Conservation (phyloP, 208 protist genomes). For the Acanthamoeba healyi region DNA sequence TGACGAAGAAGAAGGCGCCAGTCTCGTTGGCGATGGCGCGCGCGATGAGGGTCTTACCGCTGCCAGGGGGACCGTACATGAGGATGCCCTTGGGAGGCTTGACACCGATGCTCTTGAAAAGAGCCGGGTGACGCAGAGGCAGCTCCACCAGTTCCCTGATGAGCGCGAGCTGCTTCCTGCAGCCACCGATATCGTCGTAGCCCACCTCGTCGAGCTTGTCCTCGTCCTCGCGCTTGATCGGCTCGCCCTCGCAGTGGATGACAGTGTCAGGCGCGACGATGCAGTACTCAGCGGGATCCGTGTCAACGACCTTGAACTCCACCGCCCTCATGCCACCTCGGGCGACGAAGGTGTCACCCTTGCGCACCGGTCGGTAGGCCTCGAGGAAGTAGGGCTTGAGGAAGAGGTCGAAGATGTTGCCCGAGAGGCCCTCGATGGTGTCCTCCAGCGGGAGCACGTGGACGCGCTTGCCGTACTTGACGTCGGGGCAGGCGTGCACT, state of each 20-base stretch:
- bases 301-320: slow-evolving; percentile 99
- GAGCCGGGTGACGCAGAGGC: slow-evolving; percentile 98
- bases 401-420: slow-evolving; percentile 99
- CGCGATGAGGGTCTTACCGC: slow-evolving; percentile 99
- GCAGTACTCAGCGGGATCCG: slow-evolving; percentile 98
- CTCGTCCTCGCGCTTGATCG: slow-evolving; percentile 99
- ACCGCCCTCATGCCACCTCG: slow-evolving; percentile 98
- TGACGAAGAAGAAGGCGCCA: slow-evolving; percentile 99
- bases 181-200: slow-evolving; percentile 99
- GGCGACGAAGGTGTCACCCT: slow-evolving; percentile 98
- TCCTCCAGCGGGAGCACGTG: slow-evolving; percentile 99
- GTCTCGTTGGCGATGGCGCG: slow-evolving; percentile 99
- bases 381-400: slow-evolving; percentile 99
- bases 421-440: slow-evolving; percentile 99
- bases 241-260: slow-evolving; percentile 99
- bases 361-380: slow-evolving; percentile 99
- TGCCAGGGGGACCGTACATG: slow-evolving; percentile 99
- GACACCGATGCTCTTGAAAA: slow-evolving; percentile 99
- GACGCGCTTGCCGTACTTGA: slow-evolving; percentile 98
- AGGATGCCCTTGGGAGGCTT: slow-evolving; percentile 96
- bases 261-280: slow-evolving; percentile 99
- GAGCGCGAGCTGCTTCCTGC: slow-evolving; percentile 98
- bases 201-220: slow-evolving; percentile 95
- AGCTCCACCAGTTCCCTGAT: slow-evolving; percentile 99
- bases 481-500: slow-evolving; percentile 96